Conservation (phyloP, 176 grass and related monocot species). For the Triticum urartu region DNA sequence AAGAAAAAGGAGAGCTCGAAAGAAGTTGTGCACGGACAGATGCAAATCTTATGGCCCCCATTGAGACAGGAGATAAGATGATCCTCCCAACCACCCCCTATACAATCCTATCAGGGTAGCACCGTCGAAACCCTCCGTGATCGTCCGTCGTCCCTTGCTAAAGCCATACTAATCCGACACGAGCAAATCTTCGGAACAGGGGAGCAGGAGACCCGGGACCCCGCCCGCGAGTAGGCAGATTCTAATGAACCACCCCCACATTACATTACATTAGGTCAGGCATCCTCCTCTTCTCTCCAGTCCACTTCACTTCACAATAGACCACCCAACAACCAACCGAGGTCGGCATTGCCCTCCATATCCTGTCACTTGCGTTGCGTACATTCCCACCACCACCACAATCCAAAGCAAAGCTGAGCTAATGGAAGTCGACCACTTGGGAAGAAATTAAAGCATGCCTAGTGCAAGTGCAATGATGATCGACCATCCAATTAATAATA, state of each 20-base stretch:
- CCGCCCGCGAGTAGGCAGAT: background rate
- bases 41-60: background rate
- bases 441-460: background rate
- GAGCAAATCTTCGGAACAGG: background rate
- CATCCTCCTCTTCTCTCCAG: background rate
- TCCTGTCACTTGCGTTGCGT: background rate
- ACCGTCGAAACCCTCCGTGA: background rate
- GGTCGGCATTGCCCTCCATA: background rate
- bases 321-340: constrained; percentile 28
- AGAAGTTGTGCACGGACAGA: no score
- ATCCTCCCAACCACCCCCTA: constrained; percentile 1
- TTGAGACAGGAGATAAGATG: constrained; percentile 26
- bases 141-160: background rate
- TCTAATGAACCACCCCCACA: background rate
- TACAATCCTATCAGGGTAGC: background rate
- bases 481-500: background rate
- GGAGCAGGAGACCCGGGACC: background rate
- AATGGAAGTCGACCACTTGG: background rate
- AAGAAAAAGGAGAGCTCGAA: background rate
- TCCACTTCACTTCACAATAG: constrained; percentile 29
- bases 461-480: background rate
- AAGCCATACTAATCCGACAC: background rate
- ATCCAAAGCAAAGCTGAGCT: background rate
- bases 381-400: background rate
- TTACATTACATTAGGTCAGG: background rate